A percentile compares a stretch with the other conserved stretches of the same genome.
These are phyloP conservation scores for Eustoma russellianum DNA, from an alignment of 257 asterid genomes.

Conservation along the genomic window DNA sequence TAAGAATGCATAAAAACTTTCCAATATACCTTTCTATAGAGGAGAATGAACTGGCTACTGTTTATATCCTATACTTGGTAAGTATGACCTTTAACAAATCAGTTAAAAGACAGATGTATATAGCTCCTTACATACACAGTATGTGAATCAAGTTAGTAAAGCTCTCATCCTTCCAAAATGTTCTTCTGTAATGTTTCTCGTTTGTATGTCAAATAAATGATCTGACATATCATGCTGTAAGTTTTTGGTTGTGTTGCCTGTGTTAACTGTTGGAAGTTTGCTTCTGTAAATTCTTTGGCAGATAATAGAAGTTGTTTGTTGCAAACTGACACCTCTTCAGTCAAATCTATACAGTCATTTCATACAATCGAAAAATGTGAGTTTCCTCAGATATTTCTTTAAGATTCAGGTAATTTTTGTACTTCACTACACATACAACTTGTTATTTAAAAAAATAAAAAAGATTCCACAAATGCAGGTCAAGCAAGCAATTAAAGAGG, in stretches of 20 bases:
- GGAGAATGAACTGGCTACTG: no score
- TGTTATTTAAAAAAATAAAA: no score
- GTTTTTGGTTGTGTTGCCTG: not conserved
- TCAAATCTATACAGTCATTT: slow-evolving; percentile 75
- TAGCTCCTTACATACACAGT: no score
- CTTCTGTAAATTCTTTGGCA: slow-evolving; percentile 21
- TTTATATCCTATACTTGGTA: no score
- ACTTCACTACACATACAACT: not conserved
- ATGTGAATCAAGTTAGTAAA: no score
- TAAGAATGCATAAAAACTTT: no score
- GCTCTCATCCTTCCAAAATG: no score
- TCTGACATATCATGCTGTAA: not conserved
- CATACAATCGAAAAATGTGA: slow-evolving; percentile 94
- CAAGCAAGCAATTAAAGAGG: slow-evolving; percentile 83
- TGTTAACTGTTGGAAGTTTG: not conserved
- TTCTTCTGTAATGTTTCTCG: not conserved
- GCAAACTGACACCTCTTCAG: slow-evolving; percentile 91
- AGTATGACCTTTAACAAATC: no score
- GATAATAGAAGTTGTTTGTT: slow-evolving; percentile 91
- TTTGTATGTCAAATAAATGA: not conserved
- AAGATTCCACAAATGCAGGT: slow-evolving; percentile 36
- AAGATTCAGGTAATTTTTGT: slow-evolving; percentile 3
- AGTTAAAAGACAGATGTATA: no score
- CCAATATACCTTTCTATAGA: no score
- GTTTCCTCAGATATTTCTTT: slow-evolving; percentile 12